phyloP scores from a whole-genome alignment of 164 flowering plant species.

The Macadamia tetraphylla region DNA sequence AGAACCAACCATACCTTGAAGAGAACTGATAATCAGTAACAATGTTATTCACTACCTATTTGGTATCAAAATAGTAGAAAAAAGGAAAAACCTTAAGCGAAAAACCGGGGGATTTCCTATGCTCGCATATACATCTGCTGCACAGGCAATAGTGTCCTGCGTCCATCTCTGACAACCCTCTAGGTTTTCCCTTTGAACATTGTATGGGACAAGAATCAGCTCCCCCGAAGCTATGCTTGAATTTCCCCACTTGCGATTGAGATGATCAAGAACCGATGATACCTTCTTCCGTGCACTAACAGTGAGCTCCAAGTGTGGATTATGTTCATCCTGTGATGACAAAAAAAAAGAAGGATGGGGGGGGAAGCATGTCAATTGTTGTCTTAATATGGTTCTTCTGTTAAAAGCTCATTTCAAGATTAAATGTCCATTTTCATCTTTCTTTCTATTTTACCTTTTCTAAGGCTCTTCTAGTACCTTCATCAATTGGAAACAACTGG shows the following conservation, averaged over 20 bases:
- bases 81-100: conserved; percentile 65
- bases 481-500: conserved; percentile 93
- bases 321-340: conserved; percentile 67
- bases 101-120: conserved; percentile 79
- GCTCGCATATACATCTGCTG: conserved; percentile 67
- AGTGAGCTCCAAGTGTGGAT: conserved; percentile 95
- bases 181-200: conserved; percentile 50
- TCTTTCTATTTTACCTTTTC: conserved; percentile 57
- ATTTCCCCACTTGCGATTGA: conserved; percentile 88
- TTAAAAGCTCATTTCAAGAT: conserved; percentile 3
- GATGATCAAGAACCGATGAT: conserved; percentile 93
- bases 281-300: conserved; percentile 86
- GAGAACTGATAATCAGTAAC: conserved; percentile 8
- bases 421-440: neutral
- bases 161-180: conserved; percentile 60
- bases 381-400: neutral
- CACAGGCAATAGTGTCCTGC: conserved; percentile 62
- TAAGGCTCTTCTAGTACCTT: conserved; percentile 66
- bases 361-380: neutral
- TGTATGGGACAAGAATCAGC: conserved; percentile 74
- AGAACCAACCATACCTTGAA: conserved; percentile 93
- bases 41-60: neutral
- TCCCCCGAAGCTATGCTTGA: conserved; percentile 69
- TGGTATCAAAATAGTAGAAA: neutral
- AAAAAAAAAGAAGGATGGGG: neutral